These are phyloP conservation scores for Apiotrichum mycotoxinovorans DNA, from an alignment of 1,284 basidiomycete species.

Conservation along the genomic window DNA sequence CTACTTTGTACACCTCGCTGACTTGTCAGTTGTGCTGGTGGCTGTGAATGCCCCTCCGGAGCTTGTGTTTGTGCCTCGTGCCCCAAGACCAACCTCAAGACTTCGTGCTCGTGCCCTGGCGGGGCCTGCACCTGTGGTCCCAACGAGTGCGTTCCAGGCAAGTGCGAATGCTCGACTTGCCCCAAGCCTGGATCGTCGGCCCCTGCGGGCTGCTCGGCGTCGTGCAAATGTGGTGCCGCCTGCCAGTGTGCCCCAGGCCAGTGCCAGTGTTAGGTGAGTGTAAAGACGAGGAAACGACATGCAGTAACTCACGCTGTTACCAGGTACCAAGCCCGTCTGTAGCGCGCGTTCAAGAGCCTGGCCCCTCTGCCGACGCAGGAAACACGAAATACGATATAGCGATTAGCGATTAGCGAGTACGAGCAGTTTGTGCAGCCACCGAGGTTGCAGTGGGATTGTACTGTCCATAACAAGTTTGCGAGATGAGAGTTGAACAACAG, in stretches of 20 bases:
- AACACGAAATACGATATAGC: too few species aligned
- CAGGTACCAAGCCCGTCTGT: background rate
- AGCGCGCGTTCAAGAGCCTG: too few species aligned
- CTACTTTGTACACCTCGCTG: background rate
- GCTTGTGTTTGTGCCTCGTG: conserved; percentile 18
- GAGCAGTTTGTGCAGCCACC: background rate
- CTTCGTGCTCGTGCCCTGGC: conserved; percentile 2
- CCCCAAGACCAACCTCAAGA: conserved; percentile 23
- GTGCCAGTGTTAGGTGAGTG: conserved; percentile 21
- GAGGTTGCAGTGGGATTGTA: background rate
- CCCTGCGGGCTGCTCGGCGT: background rate
- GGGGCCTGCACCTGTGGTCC: conserved; percentile 12
- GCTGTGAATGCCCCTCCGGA: conserved; percentile 27
- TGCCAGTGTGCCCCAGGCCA: conserved; percentile 27
- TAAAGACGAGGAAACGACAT: background rate
- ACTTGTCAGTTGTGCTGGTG: conserved; percentile 3
- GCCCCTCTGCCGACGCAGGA: too few species aligned
- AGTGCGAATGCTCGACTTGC: conserved; percentile 15
- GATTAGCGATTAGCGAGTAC: background rate
- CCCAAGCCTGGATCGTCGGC: conserved; percentile 9
- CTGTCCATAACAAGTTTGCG: background rate
- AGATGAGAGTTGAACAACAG: background rate
- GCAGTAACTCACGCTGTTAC: background rate
- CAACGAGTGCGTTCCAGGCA: conserved; percentile 14
- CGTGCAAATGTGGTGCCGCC: conserved; percentile 13